Evolutionary conservation across 176 grass and related monocot species (phyloP).

Genomic region (Panicum miliaceum): DNA sequence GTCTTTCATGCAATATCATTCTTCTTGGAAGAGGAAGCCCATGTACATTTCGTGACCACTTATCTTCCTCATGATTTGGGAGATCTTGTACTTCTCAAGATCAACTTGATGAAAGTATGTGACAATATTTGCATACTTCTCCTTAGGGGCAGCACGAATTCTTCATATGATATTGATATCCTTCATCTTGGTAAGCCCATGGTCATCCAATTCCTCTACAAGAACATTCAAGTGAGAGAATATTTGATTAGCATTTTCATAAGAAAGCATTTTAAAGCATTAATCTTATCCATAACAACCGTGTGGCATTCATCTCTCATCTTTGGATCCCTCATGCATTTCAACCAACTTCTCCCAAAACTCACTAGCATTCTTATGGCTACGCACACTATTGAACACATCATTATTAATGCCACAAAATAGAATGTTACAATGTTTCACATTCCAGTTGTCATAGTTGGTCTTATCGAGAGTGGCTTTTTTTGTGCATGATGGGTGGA

Average conservation of each 20-base stretch:
- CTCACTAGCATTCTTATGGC: no score
- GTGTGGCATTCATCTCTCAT: not conserved
- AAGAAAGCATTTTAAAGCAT: not conserved
- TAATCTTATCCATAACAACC: not conserved
- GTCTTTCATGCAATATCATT: no score
- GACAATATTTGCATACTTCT: no score
- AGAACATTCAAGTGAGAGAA: not conserved
- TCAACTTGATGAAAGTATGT: not conserved
- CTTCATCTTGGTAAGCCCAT: not conserved
- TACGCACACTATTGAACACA: not conserved
- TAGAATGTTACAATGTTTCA: no score
- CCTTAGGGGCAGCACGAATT: no score
- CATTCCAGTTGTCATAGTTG: no score
- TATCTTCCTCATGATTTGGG: not conserved
- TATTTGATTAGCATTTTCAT: not conserved
- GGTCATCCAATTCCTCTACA: not conserved
- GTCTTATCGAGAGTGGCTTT: no score
- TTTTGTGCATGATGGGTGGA: no score
- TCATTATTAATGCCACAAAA: not conserved
- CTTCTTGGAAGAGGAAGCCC: no score
- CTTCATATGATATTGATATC: not conserved
- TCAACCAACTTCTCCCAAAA: no score
- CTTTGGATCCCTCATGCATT: not conserved
- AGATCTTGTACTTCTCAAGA: not conserved
- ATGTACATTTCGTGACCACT: not conserved